Evolutionary conservation across 2,329 filamentous ascomycete genomes (phyloP).

Genomic region (Lachnellula suecica): DNA sequence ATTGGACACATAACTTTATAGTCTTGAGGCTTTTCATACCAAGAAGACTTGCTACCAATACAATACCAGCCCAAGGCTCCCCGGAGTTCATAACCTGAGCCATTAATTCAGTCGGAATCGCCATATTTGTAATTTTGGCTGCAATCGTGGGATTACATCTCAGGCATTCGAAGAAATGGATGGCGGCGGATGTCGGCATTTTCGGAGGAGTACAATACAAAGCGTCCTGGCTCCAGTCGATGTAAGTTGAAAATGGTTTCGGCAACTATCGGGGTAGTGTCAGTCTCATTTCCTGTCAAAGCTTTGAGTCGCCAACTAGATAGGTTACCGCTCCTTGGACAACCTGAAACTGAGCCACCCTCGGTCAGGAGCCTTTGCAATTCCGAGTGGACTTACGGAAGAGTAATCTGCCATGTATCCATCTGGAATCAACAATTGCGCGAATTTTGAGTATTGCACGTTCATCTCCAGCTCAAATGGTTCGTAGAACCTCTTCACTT

Average conservation of each 20-base stretch:
- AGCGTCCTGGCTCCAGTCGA: neutral
- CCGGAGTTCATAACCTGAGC: neutral
- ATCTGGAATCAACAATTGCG: neutral
- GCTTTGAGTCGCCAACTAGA: too few species aligned
- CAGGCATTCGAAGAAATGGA: neutral
- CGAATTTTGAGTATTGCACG: neutral
- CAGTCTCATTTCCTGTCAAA: neutral
- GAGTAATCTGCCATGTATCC: neutral
- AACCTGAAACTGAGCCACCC: neutral
- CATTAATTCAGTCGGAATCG: neutral
- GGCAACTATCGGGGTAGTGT: neutral
- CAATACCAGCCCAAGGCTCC: neutral
- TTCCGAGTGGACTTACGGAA: neutral
- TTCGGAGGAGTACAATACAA: neutral
- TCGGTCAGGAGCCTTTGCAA: neutral
- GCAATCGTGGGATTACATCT: neutral
- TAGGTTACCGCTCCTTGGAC: too few species aligned
- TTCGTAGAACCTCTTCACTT: neutral
- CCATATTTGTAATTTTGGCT: neutral
- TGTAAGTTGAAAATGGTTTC: neutral
- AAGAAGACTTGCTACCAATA: neutral
- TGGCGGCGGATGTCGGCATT: neutral
- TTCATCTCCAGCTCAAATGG: neutral
- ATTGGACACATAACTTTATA: neutral
- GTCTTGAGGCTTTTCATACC: neutral